Evolutionary conservation across 257 asterid species (phyloP), one percentile per base, ranked within the genome.

Genomic region (Buddleja alternifolia): DNA sequence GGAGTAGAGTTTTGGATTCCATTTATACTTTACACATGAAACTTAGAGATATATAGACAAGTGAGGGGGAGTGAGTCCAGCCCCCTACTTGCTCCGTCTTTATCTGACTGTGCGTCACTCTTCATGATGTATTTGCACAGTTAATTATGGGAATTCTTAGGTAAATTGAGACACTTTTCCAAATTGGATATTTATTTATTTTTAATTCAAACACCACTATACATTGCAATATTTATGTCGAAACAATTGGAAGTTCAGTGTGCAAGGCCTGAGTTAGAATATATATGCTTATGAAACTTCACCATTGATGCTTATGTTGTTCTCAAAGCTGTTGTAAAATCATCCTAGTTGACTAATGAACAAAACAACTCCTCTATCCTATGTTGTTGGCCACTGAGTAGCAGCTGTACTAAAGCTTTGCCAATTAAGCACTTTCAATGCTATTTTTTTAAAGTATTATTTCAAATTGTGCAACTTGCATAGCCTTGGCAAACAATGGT

Each of bases 391-490:
- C 48, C 42, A 47, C 14, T 23, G 8, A 69, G 55, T 39, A 10
- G 32, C 45, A 60, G 32, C 58, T 60, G 70, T 46, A 47, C 14
- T 17, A 25, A 58, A 34, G 46, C 14, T 36, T 20, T 55, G 72
- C 41, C 64, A 15, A 12, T 66, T 25, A 45, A 42, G 67, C 48
- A 24, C 40, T 46, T 20, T 34, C 19, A 37, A 46, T 66, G 24
- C 39, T 29, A 51, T 67, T 68, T 68, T 58, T 54, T 68, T n/a
- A 53, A 20, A 67, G 67, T n/a, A 46, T 25, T 51, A 55, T 58
- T 55, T 60, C 77, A 68, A 81, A 73, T 67, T 75, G 77, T 44
- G 63, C 83, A 65, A 60, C 82, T 79, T 81, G 71, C 80, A 61
- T 60, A 60, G 24, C 40, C 63, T 71, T 47, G 64, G 71, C 17